Percentiles rank a stretch among this genome's conserved stretches.
Conservation (phyloP, 768 basidiomycete genomes). For the Phanerochaete sordida region DNA sequence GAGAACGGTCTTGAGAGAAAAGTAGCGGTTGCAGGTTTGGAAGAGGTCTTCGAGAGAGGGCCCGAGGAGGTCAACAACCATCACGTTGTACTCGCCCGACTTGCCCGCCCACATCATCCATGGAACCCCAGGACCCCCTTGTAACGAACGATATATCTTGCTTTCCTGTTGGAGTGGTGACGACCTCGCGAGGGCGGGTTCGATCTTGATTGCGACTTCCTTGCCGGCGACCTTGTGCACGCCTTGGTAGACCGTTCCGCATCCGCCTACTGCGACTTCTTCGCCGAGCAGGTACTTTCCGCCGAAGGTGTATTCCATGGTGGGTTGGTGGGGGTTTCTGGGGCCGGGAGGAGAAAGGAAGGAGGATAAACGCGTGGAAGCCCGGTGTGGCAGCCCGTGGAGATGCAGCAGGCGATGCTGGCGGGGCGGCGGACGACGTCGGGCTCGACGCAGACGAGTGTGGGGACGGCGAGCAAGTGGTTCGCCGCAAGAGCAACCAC, state of each 20-base stretch:
- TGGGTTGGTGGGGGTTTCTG: neutral
- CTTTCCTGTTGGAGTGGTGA: slow-evolving; percentile 81
- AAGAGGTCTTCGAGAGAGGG: slow-evolving; percentile 86
- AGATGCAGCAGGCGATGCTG: neutral
- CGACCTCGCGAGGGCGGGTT: slow-evolving; percentile 51
- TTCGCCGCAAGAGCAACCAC: neutral
- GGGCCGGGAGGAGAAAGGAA: neutral
- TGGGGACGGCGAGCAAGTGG: neutral
- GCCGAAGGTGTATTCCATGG: slow-evolving; percentile 49
- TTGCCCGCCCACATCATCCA: slow-evolving; percentile 92
- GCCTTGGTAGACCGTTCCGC: slow-evolving; percentile 76
- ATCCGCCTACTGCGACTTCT: slow-evolving; percentile 78
- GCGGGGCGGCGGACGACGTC: neutral
- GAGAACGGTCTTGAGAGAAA: slow-evolving; percentile 91
- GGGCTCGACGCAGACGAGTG: neutral
- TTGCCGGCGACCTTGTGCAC: slow-evolving; percentile 81
- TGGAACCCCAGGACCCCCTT: slow-evolving; percentile 85
- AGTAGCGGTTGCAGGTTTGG: slow-evolving; percentile 87
- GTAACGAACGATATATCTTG: slow-evolving; percentile 88
- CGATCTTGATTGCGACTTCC: slow-evolving; percentile 81
- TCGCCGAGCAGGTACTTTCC: slow-evolving; percentile 78
- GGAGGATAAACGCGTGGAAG: neutral
- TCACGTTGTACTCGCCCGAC: slow-evolving; percentile 93
- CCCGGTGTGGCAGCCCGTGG: neutral
- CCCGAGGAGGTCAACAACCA: slow-evolving; percentile 96